These are phyloP conservation scores for Calocybe indica DNA, from an alignment of 768 basidiomycete species.

Conservation along the genomic window DNA sequence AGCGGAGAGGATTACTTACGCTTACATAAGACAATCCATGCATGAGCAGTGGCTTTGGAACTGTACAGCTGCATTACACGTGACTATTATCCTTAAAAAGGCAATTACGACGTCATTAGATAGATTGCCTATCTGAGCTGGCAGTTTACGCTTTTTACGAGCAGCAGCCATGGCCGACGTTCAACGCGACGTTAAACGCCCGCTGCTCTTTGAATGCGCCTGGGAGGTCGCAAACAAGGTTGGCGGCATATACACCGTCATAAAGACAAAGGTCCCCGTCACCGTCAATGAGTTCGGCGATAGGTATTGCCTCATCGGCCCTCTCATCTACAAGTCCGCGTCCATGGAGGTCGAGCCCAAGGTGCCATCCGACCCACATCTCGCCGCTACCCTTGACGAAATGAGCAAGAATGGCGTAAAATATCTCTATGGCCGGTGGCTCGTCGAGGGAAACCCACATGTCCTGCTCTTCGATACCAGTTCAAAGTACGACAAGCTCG, in stretches of 20 bases:
- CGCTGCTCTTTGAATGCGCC: slow-evolving; percentile 89
- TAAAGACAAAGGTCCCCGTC: slow-evolving; percentile 98
- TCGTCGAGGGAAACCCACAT: slow-evolving; percentile 93
- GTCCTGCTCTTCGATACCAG: slow-evolving; percentile 96
- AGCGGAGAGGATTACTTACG: not conserved
- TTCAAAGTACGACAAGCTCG: slow-evolving; percentile 77
- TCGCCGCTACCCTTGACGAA: slow-evolving; percentile 67
- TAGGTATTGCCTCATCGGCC: slow-evolving; percentile 93
- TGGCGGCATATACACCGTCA: slow-evolving; percentile 99
- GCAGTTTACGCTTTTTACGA: slow-evolving; percentile 17
- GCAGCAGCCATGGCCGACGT: slow-evolving; percentile 22
- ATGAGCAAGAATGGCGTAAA: slow-evolving; percentile 94
- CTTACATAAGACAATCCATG: not conserved
- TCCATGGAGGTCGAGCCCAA: slow-evolving; percentile 98
- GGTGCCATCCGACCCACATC: slow-evolving; percentile 77
- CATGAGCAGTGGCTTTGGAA: not conserved
- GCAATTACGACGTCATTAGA: not conserved
- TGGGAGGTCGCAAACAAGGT: slow-evolving; percentile 99
- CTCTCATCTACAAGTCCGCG: slow-evolving; percentile 96
- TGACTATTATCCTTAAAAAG: no score
- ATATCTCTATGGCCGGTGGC: slow-evolving; percentile 93
- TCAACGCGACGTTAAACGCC: slow-evolving; percentile 70
- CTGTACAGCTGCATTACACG: no score
- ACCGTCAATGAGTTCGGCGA: slow-evolving; percentile 95
- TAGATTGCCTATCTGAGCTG: slow-evolving; percentile 2